These are phyloP conservation scores for Fagopyrum esculentum DNA, from an alignment of 148 eudicot species.

Conservation along the genomic window DNA sequence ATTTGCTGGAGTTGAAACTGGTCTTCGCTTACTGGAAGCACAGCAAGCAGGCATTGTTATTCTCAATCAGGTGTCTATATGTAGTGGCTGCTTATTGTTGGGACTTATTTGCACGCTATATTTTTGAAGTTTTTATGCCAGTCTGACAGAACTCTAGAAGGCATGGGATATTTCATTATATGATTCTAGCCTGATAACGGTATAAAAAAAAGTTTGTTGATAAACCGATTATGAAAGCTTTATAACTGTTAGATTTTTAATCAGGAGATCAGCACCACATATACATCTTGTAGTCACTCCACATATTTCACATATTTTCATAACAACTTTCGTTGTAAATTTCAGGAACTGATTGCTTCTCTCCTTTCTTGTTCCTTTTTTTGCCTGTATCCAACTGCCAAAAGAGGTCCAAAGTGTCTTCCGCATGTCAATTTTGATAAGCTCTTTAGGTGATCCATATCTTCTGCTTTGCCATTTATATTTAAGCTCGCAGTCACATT, in stretches of 20 bases:
- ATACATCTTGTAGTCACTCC: background rate
- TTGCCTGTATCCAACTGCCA: conserved; percentile 71
- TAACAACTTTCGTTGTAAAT: conserved; percentile 14
- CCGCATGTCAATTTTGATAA: conserved; percentile 85
- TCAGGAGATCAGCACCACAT: background rate
- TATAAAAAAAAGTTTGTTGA: too few relatives aligned
- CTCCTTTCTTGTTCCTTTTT: conserved; percentile 85
- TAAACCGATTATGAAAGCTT: too few relatives aligned
- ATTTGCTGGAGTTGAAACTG: conserved; percentile 38
- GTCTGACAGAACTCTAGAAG: background rate
- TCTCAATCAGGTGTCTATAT: conserved; percentile 62
- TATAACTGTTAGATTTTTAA: background rate
- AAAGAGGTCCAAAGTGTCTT: conserved; percentile 73
- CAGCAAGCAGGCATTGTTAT: conserved; percentile 73
- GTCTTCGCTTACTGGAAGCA: conserved; percentile 69
- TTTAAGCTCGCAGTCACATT: background rate
- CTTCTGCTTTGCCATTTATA: conserved; percentile 9
- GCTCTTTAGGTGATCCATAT: conserved; percentile 71
- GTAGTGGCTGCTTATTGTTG: background rate
- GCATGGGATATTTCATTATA: background rate
- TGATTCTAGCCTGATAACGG: background rate
- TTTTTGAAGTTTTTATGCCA: background rate
- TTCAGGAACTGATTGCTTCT: conserved; percentile 88
- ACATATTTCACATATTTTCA: background rate
- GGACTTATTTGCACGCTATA: background rate